Base-by-base conservation (phyloP, 1,139 yeast genomes). In the Suhomyces bokatorum region DNA sequence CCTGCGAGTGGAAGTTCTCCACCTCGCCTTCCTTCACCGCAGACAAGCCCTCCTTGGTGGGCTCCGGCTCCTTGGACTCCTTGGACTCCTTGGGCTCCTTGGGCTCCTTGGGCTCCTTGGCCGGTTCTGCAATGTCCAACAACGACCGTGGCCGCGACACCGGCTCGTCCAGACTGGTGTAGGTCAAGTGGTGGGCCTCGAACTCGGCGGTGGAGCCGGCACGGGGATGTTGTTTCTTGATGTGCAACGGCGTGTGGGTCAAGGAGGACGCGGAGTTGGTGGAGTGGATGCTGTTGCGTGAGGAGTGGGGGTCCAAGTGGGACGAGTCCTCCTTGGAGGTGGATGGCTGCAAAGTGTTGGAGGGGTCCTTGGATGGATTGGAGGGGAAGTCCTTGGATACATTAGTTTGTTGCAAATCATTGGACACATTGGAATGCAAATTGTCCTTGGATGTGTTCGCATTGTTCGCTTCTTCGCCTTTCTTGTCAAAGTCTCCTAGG, bases 231-330 rank as follows among this genome's bases (percentile, higher is more conserved):
- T 13, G 47, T 32, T 46, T 50, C 20, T 43, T 50, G 14, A 51
- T 42, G 10, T 39, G 41, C 31, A 51, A 43, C 13, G 56, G 56
- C 14, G 48, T 38, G 28, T 58, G 53, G 5, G 63, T 56, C 32
- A 67, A 57, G 0, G 72, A 66, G 3, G 69, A 64, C 2, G 61
- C 54, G 0, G 72, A 67, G 35, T 54, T 61, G 5, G 62, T 44
- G 3, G 69, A 63, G 6, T 40, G 50, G 32, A 45, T 47, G 42
- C 63, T 45, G 16, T 47, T 5, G 8, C 6, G 4, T 5, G 24
- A 20, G 8, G 9, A 20, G 24, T 20, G 9, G 7, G 24, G 9
- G 2, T 5, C 24, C 24, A 20, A 20, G 24, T 20, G 24, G 9
- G 4, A 2, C 8, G 24, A 20, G 17, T 17, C 17, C 5, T 17